phyloP scores from a whole-genome alignment of 2,329 filamentous ascomycete species.

The Amauroascus verrucosus region DNA sequence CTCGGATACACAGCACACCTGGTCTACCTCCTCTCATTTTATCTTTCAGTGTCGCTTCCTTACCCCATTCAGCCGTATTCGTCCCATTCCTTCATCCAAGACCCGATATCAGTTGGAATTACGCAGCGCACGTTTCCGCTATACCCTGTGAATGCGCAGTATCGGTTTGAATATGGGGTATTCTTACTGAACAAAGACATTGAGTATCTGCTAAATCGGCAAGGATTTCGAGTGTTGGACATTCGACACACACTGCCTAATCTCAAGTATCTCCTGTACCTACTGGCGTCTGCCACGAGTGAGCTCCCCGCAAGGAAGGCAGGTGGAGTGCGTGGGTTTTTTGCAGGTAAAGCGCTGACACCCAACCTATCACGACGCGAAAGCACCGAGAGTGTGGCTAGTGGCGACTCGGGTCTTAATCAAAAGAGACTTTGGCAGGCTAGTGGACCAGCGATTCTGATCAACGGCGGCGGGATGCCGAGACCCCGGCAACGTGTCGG shows the following conservation, averaged over 20 bases:
- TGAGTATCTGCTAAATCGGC: constrained; percentile 52
- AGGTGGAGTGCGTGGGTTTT: constrained; percentile 42
- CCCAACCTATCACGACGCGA: constrained; percentile 30
- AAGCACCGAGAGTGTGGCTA: constrained; percentile 31
- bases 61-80: constrained; percentile 66
- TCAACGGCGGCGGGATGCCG: constrained; percentile 5
- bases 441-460: constrained; percentile 1
- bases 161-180: constrained; percentile 90
- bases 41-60: constrained; percentile 65
- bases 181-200: constrained; percentile 97
- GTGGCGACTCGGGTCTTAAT: constrained; percentile 3
- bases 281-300: constrained; percentile 68
- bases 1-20: constrained; percentile 71
- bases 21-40: constrained; percentile 66
- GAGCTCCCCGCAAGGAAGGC: constrained; percentile 48
- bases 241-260: constrained; percentile 89
- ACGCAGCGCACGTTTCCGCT: constrained; percentile 67
- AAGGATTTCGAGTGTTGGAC: constrained; percentile 69
- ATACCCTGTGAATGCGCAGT: constrained; percentile 52
- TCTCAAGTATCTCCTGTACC: constrained; percentile 81
- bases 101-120: constrained; percentile 52
- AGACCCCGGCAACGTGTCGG: not conserved
- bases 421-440: constrained; percentile 10
- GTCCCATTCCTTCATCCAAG: constrained; percentile 64
- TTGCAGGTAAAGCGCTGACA: constrained; percentile 26